phyloP scores from a whole-genome alignment of 2,329 filamentous ascomycete genomes.

The Aspergillus luchuensis region DNA sequence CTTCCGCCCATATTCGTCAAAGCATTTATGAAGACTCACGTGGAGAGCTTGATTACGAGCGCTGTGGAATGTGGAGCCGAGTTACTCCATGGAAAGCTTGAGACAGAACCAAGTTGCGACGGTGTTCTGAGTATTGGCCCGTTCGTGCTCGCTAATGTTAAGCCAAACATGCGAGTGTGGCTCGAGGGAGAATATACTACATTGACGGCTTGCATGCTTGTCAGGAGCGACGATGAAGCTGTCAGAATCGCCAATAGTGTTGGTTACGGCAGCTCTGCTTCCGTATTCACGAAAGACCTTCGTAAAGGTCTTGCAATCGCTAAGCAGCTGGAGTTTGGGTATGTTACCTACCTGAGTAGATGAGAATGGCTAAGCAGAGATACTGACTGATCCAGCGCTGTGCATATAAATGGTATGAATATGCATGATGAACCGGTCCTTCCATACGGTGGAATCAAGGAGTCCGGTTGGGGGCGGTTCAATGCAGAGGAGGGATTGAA shows the following conservation, averaged over 20 bases:
- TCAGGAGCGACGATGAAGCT: conserved; percentile 65
- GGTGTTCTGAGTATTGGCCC: conserved; percentile 55
- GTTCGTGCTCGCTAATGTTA: conserved; percentile 67
- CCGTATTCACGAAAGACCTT: conserved; percentile 72
- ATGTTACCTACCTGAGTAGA: conserved; percentile 19
- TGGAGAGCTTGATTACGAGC: conserved; percentile 31
- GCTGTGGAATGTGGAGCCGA: conserved; percentile 36
- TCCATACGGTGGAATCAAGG: conserved; percentile 65
- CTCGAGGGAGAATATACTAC: conserved; percentile 75
- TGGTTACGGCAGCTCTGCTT: conserved; percentile 70
- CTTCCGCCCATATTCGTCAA: conserved; percentile 47
- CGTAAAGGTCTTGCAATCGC: conserved; percentile 59
- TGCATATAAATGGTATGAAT: conserved; percentile 68
- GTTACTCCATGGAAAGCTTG: conserved; percentile 29
- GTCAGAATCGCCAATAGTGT: conserved; percentile 74
- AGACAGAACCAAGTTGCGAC: conserved; percentile 12
- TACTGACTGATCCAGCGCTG: conserved; percentile 32
- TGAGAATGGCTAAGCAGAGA: not conserved
- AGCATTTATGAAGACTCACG: conserved; percentile 47
- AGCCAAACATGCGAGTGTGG: conserved; percentile 70
- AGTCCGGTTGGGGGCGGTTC: conserved; percentile 62
- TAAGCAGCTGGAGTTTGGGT: conserved; percentile 64
- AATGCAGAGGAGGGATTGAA: conserved; percentile 55
- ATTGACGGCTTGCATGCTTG: conserved; percentile 64
- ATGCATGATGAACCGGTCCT: conserved; percentile 63